Conservation (phyloP, 345 rosid genomes). For the Citrus glauca region DNA sequence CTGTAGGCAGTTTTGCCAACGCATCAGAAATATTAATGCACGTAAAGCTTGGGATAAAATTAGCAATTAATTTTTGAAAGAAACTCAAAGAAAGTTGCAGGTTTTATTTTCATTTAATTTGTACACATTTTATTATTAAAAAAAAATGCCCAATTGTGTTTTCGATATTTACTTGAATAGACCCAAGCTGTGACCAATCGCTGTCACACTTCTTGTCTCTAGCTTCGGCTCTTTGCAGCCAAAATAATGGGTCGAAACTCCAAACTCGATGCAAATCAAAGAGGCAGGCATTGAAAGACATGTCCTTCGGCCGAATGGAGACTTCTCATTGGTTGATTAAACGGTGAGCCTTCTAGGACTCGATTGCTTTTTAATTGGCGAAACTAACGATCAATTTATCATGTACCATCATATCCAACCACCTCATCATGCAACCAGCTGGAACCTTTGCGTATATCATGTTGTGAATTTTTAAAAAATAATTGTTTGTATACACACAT, state of each 20-base stretch:
- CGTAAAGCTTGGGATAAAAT: no score
- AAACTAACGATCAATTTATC: neutral
- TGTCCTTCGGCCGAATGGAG: neutral
- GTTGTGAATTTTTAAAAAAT: neutral
- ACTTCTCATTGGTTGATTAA: neutral
- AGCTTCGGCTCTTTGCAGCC: neutral
- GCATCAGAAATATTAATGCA: neutral
- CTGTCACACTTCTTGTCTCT: constrained; percentile 8
- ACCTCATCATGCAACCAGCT: neutral
- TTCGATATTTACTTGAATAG: no score
- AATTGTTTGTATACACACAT: no score
- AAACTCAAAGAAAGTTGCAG: neutral
- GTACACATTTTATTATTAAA: neutral
- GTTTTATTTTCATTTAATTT: neutral
- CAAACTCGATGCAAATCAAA: constrained; percentile 4
- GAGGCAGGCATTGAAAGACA: constrained; percentile 19
- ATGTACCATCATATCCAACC: neutral
- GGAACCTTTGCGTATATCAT: neutral
- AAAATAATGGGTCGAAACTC: constrained; percentile 4
- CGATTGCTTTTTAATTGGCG: neutral
- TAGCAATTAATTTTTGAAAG: neutral
- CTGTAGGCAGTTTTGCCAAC: neutral
- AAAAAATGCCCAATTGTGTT: neutral
- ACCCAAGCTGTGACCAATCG: constrained; percentile 1
- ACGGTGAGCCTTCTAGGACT: neutral